Evolutionary conservation across 129 eudicot genomes (phyloP).

Genomic region (Pseudognaphalium luteoalbum): DNA sequence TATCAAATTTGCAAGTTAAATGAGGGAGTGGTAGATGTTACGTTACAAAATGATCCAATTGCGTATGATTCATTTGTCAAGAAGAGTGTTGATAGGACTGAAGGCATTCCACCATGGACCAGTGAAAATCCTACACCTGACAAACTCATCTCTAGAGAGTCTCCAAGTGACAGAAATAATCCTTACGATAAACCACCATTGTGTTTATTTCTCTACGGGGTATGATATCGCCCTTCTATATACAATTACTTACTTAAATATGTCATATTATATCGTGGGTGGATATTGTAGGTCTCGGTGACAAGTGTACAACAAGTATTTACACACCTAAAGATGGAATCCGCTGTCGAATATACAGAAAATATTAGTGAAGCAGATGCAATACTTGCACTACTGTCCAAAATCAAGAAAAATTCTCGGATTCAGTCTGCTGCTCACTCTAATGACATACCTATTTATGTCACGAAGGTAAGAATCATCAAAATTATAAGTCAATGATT

Average conservation of each 20-base stretch:
- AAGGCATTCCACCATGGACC: slow-evolving; percentile 35
- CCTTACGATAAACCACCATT: slow-evolving; percentile 43
- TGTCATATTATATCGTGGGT: slow-evolving; percentile 29
- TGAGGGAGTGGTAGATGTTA: slow-evolving; percentile 36
- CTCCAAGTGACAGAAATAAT: slow-evolving; percentile 34
- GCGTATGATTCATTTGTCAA: slow-evolving; percentile 35
- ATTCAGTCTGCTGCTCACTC: slow-evolving; percentile 96
- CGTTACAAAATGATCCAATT: slow-evolving; percentile 31
- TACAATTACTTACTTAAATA: neutral
- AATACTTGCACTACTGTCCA: slow-evolving; percentile 74
- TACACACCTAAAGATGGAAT: slow-evolving; percentile 61
- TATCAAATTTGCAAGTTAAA: slow-evolving; percentile 69
- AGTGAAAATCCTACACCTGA: slow-evolving; percentile 41
- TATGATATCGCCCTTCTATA: slow-evolving; percentile 38
- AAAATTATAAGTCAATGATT: neutral
- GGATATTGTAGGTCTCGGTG: slow-evolving; percentile 71
- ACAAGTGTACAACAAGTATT: slow-evolving; percentile 69
- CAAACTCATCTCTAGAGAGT: slow-evolving; percentile 29
- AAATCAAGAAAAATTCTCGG: slow-evolving; percentile 79
- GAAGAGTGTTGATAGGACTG: slow-evolving; percentile 32
- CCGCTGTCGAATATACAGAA: slow-evolving; percentile 67
- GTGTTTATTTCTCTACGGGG: slow-evolving; percentile 84
- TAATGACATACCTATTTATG: slow-evolving; percentile 74
- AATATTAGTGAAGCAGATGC: slow-evolving; percentile 94
- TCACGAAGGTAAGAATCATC: slow-evolving; percentile 53